Base-by-base conservation (phyloP, 1,284 basidiomycete genomes). In the Austroboletus novae-zelandiae region DNA sequence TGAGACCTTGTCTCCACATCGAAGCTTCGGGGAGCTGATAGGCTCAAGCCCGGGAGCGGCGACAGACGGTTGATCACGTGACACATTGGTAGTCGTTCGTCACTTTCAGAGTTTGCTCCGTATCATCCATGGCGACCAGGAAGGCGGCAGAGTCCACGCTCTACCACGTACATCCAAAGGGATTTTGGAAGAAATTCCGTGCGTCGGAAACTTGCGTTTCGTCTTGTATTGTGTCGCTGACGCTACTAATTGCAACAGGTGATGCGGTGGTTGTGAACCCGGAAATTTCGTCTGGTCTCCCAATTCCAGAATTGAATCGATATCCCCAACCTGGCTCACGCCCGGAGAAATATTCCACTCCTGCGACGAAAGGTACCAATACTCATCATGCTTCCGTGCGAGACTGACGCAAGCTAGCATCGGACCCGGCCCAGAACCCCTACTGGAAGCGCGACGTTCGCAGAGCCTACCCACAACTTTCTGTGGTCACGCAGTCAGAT, bases 401-500 rank as follows among this genome's bases (percentile, higher is more conserved):
- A 34, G 29, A 45, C 41, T 53, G 50, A 53, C 53, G 25, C 40
- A 50, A 31, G 42, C 48, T 57, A 91, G 89, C 89, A 18, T 91
- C 88, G 44, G 89, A 91, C 69, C 80, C 80, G 42, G 89, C 89
- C 20, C 77, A 89, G 72, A 91, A 91, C 69, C 88, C 87, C 57
- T 98, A 98, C 80, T 93, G 86, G 85, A 92, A 94, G 72, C 91
- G 94, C 55, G 94, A 98, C 73, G 89, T 94, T 62, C 86, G 95
- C 53, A 84, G 94, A 53, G 84, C 85, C 49, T 97, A 94, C 71
- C 94, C 94, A 30, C 87, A 88, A 62, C 84, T 94, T 39, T 93
- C 88, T 11, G 84, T 89, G 29, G 80, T 92, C 58, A 92, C 87
- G 17, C 90, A 94, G 75, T 69, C 77, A 17, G 86, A 91, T 67